Evolutionary conservation across 2,329 filamentous ascomycete genomes (phyloP).

Genomic region (Fragosphaeria purpurea): DNA sequence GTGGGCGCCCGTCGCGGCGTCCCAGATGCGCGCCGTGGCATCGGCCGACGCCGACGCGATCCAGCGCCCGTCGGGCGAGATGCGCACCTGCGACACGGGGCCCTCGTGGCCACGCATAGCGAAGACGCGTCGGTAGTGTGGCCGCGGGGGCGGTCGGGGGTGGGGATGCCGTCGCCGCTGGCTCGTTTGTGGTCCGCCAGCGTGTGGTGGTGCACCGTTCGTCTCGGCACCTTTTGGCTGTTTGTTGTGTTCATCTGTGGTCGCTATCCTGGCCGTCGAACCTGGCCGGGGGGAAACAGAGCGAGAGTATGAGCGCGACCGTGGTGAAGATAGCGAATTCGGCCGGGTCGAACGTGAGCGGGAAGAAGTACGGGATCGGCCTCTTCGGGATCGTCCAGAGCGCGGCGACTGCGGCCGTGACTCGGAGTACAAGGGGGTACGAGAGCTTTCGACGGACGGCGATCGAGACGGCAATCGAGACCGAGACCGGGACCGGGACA

Average conservation of each 20-base stretch:
- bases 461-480: conserved; percentile 22
- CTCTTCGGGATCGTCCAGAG: conserved; percentile 1
- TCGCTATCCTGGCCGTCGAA: too few species aligned
- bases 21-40: conserved; percentile 85
- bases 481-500: conserved; percentile 21
- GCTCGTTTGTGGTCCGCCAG: conserved; percentile 11
- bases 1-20: conserved; percentile 64
- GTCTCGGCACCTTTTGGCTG: background rate
- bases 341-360: too few species aligned
- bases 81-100: conserved; percentile 74
- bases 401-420: conserved; percentile 15
- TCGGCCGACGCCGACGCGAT: conserved; percentile 88
- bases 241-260: too few species aligned
- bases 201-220: background rate
- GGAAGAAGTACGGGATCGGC: too few species aligned
- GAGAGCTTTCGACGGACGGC: conserved; percentile 16
- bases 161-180: conserved; percentile 18
- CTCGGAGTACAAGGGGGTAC: conserved; percentile 21
- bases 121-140: conserved; percentile 61
- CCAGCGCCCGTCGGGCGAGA: conserved; percentile 83
- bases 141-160: conserved; percentile 38
- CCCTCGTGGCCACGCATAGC: conserved; percentile 68
- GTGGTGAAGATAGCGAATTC: too few species aligned
- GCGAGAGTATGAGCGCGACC: too few species aligned
- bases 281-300: too few species aligned